These are phyloP conservation scores for Calonectria pseudoturangicola DNA, from an alignment of 2,329 filamentous ascomycete genomes.

Conservation along the genomic window DNA sequence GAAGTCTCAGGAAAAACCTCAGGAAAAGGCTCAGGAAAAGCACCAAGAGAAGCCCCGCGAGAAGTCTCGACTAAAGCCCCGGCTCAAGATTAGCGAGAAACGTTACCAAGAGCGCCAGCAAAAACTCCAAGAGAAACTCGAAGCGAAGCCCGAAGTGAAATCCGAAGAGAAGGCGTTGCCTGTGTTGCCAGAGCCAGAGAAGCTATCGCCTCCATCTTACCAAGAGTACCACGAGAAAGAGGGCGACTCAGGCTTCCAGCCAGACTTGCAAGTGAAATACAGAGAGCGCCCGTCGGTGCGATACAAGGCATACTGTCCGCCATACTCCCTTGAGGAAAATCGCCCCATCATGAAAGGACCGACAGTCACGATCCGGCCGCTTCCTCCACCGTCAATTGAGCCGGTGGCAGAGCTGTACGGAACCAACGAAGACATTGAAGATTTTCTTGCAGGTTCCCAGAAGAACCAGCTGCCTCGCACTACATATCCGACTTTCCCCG, in stretches of 20 bases:
- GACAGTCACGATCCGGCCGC: constrained; percentile 47
- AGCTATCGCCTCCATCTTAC: constrained; percentile 14
- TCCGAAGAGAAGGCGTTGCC: neutral
- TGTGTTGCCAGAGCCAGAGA: constrained; percentile 9
- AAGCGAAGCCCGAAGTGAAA: constrained; percentile 3
- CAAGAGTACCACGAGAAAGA: constrained; percentile 20
- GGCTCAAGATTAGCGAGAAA: constrained; percentile 37
- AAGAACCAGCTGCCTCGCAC: constrained; percentile 42
- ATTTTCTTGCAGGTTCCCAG: constrained; percentile 42
- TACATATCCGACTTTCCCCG: constrained; percentile 49
- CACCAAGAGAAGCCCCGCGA: neutral
- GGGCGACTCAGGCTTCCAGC: constrained; percentile 1
- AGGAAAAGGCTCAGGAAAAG: neutral
- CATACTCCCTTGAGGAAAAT: constrained; percentile 17
- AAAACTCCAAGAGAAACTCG: constrained; percentile 1
- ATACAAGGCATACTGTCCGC: constrained; percentile 9
- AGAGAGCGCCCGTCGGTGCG: constrained; percentile 1
- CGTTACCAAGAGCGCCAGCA: constrained; percentile 3
- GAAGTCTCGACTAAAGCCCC: constrained; percentile 2
- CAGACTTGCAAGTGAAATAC: constrained; percentile 15
- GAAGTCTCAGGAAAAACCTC: neutral
- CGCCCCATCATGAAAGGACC: constrained; percentile 48
- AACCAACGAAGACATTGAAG: constrained; percentile 47
- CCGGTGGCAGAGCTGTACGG: constrained; percentile 47
- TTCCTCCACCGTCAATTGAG: constrained; percentile 48